phyloP scores from a whole-genome alignment of 2,329 filamentous ascomycete species.

The Davidsoniella australis region DNA sequence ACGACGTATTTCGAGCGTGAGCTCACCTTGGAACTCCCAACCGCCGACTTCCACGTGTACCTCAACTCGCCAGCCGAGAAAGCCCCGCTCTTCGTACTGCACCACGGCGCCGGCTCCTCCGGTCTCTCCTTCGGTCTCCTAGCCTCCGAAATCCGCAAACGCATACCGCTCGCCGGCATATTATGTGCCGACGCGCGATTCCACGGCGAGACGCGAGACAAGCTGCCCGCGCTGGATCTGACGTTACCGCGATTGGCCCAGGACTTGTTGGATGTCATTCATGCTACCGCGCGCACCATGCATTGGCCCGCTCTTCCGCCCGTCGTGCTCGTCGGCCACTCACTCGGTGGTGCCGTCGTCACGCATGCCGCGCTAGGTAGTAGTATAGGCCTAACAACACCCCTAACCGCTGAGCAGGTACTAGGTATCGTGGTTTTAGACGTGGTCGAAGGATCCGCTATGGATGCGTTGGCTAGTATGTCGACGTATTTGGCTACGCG shows the following conservation, averaged over 20 bases:
- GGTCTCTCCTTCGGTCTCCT: constrained; percentile 82
- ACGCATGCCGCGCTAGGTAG: constrained; percentile 55
- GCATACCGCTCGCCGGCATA: constrained; percentile 64
- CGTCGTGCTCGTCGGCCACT: constrained; percentile 75
- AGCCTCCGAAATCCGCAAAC: constrained; percentile 57
- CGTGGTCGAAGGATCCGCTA: constrained; percentile 88
- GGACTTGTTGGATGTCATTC: constrained; percentile 56
- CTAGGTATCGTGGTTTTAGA: constrained; percentile 83
- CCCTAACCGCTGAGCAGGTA: constrained; percentile 46
- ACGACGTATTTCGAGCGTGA: constrained; percentile 83
- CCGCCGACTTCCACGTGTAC: constrained; percentile 55
- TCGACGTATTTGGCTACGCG: constrained; percentile 73
- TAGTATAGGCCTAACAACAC: constrained; percentile 62
- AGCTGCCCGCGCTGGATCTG: constrained; percentile 34
- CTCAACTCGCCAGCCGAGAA: constrained; percentile 60
- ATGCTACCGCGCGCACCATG: constrained; percentile 49
- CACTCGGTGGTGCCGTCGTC: constrained; percentile 78
- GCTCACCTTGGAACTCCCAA: constrained; percentile 46
- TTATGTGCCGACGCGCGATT: constrained; percentile 73
- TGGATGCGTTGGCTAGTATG: constrained; percentile 91
- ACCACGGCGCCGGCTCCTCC: constrained; percentile 88
- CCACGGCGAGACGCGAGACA: constrained; percentile 54
- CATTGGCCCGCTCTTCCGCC: constrained; percentile 58
- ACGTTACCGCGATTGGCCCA: constrained; percentile 53
- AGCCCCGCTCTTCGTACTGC: constrained; percentile 76